phyloP scores from a whole-genome alignment of 495 filamentous ascomycete species.

The Tuber calosporum region DNA sequence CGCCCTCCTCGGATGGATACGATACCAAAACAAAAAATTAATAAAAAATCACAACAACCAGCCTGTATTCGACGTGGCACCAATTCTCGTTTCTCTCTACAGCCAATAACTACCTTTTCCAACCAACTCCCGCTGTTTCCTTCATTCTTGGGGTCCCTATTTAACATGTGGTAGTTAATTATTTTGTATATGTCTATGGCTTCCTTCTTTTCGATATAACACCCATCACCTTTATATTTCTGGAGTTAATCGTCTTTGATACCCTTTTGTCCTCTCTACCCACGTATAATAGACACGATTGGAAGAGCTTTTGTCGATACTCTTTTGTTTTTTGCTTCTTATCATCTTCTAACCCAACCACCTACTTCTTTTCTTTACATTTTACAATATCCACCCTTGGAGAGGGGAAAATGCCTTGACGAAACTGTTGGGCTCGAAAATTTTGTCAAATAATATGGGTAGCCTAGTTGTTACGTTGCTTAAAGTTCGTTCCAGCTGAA shows the following conservation, averaged over 20 bases:
- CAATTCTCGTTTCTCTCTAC: conserved; percentile 14
- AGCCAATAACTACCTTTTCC: conserved; percentile 4
- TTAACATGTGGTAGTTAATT: conserved; percentile 35
- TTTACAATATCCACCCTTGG: background rate
- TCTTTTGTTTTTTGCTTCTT: conserved; percentile 27
- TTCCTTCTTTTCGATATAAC: conserved; percentile 10
- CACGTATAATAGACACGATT: conserved; percentile 20
- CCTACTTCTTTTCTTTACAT: conserved; percentile 9
- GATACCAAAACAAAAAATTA: conserved; percentile 31
- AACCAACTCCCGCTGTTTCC: conserved; percentile 14
- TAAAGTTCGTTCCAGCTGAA: conserved; percentile 12
- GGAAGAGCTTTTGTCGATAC: conserved; percentile 38
- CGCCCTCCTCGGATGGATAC: conserved; percentile 18
- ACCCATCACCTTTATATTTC: conserved; percentile 3
- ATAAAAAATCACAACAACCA: conserved; percentile 21
- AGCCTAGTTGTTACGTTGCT: conserved; percentile 8
- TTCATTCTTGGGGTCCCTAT: conserved; percentile 21
- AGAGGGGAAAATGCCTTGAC: background rate
- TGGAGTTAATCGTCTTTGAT: background rate
- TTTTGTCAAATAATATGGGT: conserved; percentile 18
- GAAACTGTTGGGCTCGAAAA: background rate
- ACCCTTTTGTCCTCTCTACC: background rate
- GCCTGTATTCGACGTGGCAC: conserved; percentile 13
- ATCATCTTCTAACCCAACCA: conserved; percentile 9
- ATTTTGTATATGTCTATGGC: conserved; percentile 33